phyloP scores from a whole-genome alignment of 371 early-diverging fungal species.

The Amoeboaphelidium protococcarum region DNA sequence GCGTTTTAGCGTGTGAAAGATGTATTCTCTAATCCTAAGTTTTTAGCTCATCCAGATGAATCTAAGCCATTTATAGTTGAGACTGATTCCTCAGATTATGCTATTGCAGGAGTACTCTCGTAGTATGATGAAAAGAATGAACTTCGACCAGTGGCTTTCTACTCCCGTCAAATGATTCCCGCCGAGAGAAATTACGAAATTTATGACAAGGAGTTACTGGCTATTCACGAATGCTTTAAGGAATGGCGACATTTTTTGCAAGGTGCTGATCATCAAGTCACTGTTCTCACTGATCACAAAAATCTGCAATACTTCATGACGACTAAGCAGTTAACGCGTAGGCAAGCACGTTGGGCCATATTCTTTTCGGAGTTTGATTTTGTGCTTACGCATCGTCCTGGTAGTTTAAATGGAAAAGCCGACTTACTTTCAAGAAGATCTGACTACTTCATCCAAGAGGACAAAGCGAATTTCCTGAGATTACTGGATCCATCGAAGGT shows the following conservation, averaged over 20 bases:
- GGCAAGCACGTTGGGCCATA: conserved; percentile 14
- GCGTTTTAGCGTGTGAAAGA: conserved; percentile 16
- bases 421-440: conserved; percentile 18
- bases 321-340: conserved; percentile 7
- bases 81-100: conserved; percentile 20
- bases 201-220: conserved; percentile 22
- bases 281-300: conserved; percentile 20
- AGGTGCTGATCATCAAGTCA: conserved; percentile 6
- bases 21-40: conserved; percentile 10
- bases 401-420: conserved; percentile 10
- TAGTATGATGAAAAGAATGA: background rate
- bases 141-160: conserved; percentile 15
- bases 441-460: no score
- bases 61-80: conserved; percentile 10
- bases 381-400: conserved; percentile 13
- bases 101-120: conserved; percentile 13
- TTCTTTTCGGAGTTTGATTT: conserved; percentile 13
- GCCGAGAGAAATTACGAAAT: conserved; percentile 17
- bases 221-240: conserved; percentile 13
- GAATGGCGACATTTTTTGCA: conserved; percentile 17
- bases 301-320: conserved; percentile 15
- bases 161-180: conserved; percentile 8
- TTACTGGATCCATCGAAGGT: no score
- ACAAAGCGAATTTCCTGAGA: no score
- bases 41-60: conserved; percentile 9